Evolutionary conservation across 2,329 filamentous ascomycete species (phyloP).

Genomic region (Penicillium sp.): DNA sequence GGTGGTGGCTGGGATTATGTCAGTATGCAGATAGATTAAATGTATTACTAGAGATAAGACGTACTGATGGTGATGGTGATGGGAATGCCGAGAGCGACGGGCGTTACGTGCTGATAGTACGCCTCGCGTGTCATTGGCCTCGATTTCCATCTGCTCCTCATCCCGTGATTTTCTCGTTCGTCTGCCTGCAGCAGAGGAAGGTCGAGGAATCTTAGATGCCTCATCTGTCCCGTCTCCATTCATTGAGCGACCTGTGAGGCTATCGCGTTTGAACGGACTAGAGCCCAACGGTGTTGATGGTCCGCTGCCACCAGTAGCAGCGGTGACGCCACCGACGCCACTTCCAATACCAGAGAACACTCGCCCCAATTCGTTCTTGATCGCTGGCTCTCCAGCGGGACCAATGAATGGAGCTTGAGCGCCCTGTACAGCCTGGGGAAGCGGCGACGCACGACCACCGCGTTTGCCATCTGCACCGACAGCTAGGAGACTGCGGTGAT

Average conservation of each 20-base stretch:
- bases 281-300: constrained; percentile 55
- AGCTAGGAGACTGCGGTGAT: constrained; percentile 68
- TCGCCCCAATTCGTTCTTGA: constrained; percentile 91
- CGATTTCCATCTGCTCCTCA: constrained; percentile 67
- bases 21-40: constrained; percentile 13
- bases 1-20: constrained; percentile 45
- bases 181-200: constrained; percentile 53
- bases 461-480: constrained; percentile 72
- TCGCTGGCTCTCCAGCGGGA: constrained; percentile 77
- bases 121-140: constrained; percentile 62
- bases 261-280: constrained; percentile 52
- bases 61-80: constrained; percentile 62
- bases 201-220: constrained; percentile 41
- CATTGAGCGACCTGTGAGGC: constrained; percentile 48
- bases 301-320: constrained; percentile 50
- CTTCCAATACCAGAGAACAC: constrained; percentile 93
- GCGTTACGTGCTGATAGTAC: constrained; percentile 63
- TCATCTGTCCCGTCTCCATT: constrained; percentile 43
- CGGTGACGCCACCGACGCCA: constrained; percentile 58
- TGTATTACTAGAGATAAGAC: constrained; percentile 23
- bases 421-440: constrained; percentile 91
- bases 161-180: constrained; percentile 70
- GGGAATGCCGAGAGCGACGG: constrained; percentile 57
- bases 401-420: constrained; percentile 78
- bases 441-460: constrained; percentile 78